Base-by-base conservation (phyloP, 192 early-diverging fungal species). In the Geosiphon pyriformis region DNA sequence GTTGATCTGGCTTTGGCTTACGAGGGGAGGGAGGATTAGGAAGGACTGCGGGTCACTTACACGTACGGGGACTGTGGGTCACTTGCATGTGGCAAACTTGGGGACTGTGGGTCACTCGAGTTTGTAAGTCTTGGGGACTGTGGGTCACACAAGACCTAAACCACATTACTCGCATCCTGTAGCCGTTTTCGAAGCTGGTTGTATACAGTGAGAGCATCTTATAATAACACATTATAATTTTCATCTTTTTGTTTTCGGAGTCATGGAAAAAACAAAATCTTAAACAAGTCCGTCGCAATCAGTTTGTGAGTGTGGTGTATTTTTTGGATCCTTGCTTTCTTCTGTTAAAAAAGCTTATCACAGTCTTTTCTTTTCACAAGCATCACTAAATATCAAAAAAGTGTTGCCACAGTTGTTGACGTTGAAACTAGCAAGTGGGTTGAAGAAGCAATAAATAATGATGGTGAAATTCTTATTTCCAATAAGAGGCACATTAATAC, bases 71-170 rank as follows among this genome's bases (percentile, higher is more conserved):
- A 52, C 57, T 69, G 67, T 18, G 42, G 46, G 67, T 67, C 0
- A 23, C 67, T 48, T 57, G 31, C 49, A 48, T 7, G 56, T 68
- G 51, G 56, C 56, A 68, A 68, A 58, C 47, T 59, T 58, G 67
- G 57, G 37, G 57, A 52, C 57, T 69, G 67, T 4, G 20, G 47
- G 46, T 69, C 27, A 20, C 37, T 68, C 57, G 57, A 54, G 57
- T 68, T 68, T 68, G 67, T 49, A 68, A 60, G 67, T 68, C 58
- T 68, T 58, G 48, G 42, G 67, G 67, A 27, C 67, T 69, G 67
- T 11, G n/a, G 67, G 57, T 48, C 46, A 30, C 67, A 60, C 57
- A 51, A 60, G 57, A 69, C 57, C 57, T 49, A 26, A 69, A 27
- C 58, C 48, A 22, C 67, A 53, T 57, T 18, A 69, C 57, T 69